Evolutionary conservation across 495 filamentous ascomycete genomes (phyloP).

Genomic region (Daldinia bambusicola): DNA sequence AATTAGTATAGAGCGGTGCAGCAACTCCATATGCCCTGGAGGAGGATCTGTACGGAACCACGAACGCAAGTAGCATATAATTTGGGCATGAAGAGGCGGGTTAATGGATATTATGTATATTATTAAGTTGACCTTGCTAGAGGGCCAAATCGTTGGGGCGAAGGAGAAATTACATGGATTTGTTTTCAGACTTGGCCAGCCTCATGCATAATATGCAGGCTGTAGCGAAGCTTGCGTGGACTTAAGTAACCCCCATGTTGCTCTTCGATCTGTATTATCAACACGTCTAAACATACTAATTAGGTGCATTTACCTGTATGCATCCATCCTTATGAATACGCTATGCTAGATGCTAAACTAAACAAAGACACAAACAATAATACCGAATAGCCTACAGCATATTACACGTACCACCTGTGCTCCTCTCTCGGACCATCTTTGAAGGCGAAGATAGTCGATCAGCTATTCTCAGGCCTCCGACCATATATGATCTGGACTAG

Average conservation of each 20-base stretch:
- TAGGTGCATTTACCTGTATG: neutral
- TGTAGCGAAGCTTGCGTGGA: neutral
- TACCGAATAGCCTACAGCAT: neutral
- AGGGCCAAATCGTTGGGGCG: slow-evolving; percentile 24
- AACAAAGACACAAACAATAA: neutral
- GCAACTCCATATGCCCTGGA: neutral
- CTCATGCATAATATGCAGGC: neutral
- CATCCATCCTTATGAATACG: neutral
- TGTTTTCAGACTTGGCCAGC: slow-evolving; percentile 12
- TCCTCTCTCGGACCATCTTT: neutral
- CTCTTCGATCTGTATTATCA: neutral
- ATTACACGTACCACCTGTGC: neutral
- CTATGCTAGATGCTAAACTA: neutral
- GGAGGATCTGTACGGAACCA: slow-evolving; percentile 3
- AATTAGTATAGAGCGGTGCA: slow-evolving; percentile 25
- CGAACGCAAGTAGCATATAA: slow-evolving; percentile 19
- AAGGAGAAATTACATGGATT: slow-evolving; percentile 17
- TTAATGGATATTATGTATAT: slow-evolving; percentile 36
- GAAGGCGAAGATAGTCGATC: neutral
- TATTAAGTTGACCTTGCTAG: slow-evolving; percentile 35
- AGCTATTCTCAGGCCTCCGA: slow-evolving; percentile 25
- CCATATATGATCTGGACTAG: slow-evolving; percentile 39
- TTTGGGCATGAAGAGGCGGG: slow-evolving; percentile 6
- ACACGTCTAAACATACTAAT: neutral
- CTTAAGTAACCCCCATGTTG: neutral